Evolutionary conservation across 1,284 basidiomycete species (phyloP).

Genomic region (Heterobasidion annosum): DNA sequence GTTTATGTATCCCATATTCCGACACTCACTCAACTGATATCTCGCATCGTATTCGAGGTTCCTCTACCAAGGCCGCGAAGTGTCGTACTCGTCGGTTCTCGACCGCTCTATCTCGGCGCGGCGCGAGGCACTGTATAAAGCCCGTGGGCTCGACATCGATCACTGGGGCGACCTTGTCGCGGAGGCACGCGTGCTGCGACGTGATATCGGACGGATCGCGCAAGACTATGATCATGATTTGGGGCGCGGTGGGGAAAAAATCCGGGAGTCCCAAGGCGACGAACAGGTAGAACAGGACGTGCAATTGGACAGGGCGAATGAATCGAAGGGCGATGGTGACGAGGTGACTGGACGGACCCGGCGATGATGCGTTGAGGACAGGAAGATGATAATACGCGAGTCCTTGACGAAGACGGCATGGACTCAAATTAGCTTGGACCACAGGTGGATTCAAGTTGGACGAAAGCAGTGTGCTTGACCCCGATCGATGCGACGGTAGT

Average conservation of each 20-base stretch:
- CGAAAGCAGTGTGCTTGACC: no score
- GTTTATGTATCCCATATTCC: slow-evolving; percentile 21
- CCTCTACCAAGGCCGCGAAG: slow-evolving; percentile 58
- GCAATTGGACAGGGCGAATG: background rate
- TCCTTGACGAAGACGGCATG: no score
- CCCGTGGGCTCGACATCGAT: slow-evolving; percentile 56
- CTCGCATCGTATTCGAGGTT: slow-evolving; percentile 30
- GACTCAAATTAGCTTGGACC: no score
- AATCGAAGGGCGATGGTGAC: background rate
- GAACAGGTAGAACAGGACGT: background rate
- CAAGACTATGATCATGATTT: slow-evolving; percentile 49
- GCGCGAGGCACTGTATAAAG: slow-evolving; percentile 45
- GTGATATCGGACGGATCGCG: slow-evolving; percentile 49
- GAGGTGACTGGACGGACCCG: background rate
- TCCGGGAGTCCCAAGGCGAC: background rate
- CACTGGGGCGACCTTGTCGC: slow-evolving; percentile 45
- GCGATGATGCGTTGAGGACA: no score
- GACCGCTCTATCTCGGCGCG: slow-evolving; percentile 46
- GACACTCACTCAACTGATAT: background rate
- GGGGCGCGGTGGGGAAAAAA: slow-evolving; percentile 14
- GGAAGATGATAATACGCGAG: no score
- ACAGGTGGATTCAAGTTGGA: no score
- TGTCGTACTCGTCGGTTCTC: slow-evolving; percentile 58
- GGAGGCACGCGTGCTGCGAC: slow-evolving; percentile 40
- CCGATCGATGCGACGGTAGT: no score